Base-by-base conservation (phyloP, 2,329 filamentous ascomycete genomes). In the Lachnellula subtilissima region DNA sequence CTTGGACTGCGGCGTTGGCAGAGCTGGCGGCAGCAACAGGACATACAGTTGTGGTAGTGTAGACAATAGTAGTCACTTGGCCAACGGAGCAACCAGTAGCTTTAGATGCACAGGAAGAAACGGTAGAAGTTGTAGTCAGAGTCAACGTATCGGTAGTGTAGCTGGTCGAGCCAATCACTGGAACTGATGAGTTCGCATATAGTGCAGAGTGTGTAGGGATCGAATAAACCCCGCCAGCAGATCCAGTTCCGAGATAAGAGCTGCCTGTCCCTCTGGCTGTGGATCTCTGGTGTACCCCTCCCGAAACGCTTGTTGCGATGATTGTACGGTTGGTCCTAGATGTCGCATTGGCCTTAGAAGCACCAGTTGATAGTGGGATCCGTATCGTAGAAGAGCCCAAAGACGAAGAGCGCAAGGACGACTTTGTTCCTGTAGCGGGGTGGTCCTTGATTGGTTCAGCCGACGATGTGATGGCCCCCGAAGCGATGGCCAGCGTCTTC, bases 41-140 rank as follows among this genome's bases (percentile, higher is more conserved):
- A 17, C 54, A 52, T 15, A 52, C 32, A 5, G 53, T 54, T 15
- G 61, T 66, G 22, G 61, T 55, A 51, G 58, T 57, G 7, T 56
- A 50, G 32, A 62, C 57, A 69, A 35, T 25, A 17, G 36, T 50
- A 7, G 47, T 50, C 9, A 54, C 52, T n/a, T 32, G 64, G 32
- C 65, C 67, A 22, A 54, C 76, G 32, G 79, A 79, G 74, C 80
- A 84, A 71, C 80, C 71, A 43, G 74, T 73, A 40, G 76, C 68
- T 55, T 71, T 69, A 22, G 74, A 61, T 7, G 67, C 74, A 62
- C 77, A 79, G 63, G 73, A 76, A 54, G 76, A 80, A 68, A 82
- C 71, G 55, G 79, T 82, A 60, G 72, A 71, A 59, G 75, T 66
- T 3, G 70, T 67, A 48, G 79, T 82, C 58, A 73, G 28, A 17